Percentiles rank a stretch among this genome's conserved stretches.
These are phyloP conservation scores for Quercus glauca DNA, from an alignment of 306 rosid genomes.

Conservation along the genomic window DNA sequence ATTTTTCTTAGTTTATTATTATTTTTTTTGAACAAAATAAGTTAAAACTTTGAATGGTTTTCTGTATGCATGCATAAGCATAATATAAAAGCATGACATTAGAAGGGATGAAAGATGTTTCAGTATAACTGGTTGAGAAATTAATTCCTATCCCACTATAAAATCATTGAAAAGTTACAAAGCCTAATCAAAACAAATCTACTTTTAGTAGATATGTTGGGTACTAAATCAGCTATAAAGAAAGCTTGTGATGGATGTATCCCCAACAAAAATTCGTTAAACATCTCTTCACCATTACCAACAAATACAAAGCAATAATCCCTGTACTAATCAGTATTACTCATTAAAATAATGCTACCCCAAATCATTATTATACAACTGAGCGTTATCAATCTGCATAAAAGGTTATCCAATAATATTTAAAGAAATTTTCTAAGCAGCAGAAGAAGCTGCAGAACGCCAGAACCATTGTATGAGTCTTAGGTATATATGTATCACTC, in stretches of 20 bases:
- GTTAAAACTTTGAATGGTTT: too few species aligned
- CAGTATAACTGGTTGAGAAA: not conserved
- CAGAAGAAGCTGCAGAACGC: too few species aligned
- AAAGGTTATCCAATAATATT: too few species aligned
- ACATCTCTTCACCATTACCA: too few species aligned
- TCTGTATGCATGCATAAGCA: too few species aligned
- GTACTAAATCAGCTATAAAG: not conserved
- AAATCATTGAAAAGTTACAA: not conserved
- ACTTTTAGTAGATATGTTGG: not conserved
- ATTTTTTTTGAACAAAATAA: too few species aligned
- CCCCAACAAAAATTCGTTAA: too few species aligned
- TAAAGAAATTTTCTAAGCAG: too few species aligned
- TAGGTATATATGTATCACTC: not conserved
- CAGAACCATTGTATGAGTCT: too few species aligned
- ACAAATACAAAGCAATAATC: too few species aligned
- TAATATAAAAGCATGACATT: too few species aligned
- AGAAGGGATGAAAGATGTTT: not conserved
- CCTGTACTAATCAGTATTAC: not conserved
- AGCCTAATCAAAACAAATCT: not conserved
- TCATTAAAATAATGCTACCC: not conserved
- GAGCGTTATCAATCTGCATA: not conserved
- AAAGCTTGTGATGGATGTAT: not conserved
- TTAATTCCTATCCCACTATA: not conserved
- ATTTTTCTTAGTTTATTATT: too few species aligned
- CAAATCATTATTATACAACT: constrained; percentile 5